Evolutionary conservation across 345 rosid genomes (phyloP).

Genomic region (Salix suchowensis): DNA sequence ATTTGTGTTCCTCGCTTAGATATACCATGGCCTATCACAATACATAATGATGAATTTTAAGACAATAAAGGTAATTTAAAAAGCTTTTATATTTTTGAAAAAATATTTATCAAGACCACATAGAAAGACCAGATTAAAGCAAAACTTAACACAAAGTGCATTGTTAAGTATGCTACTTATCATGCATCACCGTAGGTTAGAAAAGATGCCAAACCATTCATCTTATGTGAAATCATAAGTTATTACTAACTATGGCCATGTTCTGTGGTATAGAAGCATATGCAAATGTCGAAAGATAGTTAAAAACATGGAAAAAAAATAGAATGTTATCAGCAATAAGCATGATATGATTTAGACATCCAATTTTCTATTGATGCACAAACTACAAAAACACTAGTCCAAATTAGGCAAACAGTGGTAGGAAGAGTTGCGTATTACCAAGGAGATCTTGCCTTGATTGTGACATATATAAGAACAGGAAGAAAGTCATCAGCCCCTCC

Average conservation of each 20-base stretch:
- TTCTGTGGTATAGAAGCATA: background rate
- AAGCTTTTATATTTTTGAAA: background rate
- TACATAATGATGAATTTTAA: background rate
- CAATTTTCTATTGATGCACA: background rate
- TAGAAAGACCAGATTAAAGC: too few species aligned
- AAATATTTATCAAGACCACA: background rate
- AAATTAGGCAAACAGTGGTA: conserved; percentile 11
- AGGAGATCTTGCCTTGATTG: conserved; percentile 66
- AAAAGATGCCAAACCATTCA: background rate
- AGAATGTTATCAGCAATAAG: background rate
- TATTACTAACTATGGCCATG: background rate
- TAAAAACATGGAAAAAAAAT: background rate
- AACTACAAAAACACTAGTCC: background rate
- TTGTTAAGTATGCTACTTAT: too few species aligned
- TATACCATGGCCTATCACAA: background rate
- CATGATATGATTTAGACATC: too few species aligned
- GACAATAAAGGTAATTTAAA: background rate
- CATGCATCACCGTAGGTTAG: background rate
- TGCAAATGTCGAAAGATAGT: background rate
- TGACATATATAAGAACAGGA: conserved; percentile 52
- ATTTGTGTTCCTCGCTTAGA: background rate
- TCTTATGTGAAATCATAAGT: too few species aligned
- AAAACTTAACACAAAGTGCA: too few species aligned
- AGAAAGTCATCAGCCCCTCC: conserved; percentile 65
- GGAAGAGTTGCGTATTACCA: conserved; percentile 44